Conservation (phyloP, 129 eudicot species). For the Lonicera japonica region DNA sequence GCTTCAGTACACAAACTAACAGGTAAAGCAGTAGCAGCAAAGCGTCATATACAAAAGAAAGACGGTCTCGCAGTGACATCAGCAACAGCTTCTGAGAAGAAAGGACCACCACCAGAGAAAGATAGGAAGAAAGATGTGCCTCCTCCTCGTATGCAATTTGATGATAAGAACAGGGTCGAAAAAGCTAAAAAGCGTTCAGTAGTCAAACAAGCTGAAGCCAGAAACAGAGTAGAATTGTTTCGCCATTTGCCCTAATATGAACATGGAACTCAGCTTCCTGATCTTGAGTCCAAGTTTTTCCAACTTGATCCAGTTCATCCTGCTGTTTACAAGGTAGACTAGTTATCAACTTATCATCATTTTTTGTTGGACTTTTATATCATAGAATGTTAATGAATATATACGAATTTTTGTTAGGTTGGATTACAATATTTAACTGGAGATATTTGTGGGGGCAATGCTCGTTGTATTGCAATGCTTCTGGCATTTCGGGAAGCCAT, state of each 20-base stretch:
- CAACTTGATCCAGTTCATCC: constrained; percentile 73
- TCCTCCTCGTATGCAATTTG: constrained; percentile 94
- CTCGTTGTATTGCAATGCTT: too few species aligned
- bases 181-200: constrained; percentile 85
- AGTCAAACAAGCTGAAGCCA: constrained; percentile 71
- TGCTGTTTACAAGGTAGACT: constrained; percentile 95
- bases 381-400: neutral
- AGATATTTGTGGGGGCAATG: too few species aligned
- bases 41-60: constrained; percentile 45
- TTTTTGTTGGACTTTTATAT: too few species aligned
- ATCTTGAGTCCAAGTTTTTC: constrained; percentile 71
- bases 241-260: constrained; percentile 94
- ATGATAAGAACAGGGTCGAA: constrained; percentile 79
- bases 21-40: constrained; percentile 34
- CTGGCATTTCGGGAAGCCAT: too few species aligned
- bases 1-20: constrained; percentile 14
- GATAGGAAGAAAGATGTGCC: constrained; percentile 82
- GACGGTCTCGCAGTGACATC: constrained; percentile 32
- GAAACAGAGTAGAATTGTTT: constrained; percentile 75
- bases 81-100: constrained; percentile 47
- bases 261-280: constrained; percentile 65
- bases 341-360: too few species aligned
- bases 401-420: constrained; percentile 6
- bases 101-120: constrained; percentile 53
- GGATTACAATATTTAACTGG: too few species aligned